These are phyloP conservation scores for Excoecaria agallocha DNA, from an alignment of 345 rosid species.

Conservation along the genomic window DNA sequence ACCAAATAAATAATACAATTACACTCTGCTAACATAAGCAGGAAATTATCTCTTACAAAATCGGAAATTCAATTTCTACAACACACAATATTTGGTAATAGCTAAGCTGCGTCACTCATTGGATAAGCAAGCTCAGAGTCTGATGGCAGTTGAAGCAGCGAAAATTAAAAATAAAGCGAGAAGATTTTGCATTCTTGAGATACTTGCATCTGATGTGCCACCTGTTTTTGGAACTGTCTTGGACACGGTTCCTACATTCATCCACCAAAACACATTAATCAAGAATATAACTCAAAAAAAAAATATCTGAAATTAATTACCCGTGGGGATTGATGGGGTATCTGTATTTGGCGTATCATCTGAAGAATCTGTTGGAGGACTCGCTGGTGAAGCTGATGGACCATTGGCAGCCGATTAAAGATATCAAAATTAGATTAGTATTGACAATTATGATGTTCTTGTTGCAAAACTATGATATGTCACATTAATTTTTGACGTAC, in stretches of 20 bases:
- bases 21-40: slow-evolving; percentile 3
- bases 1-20: slow-evolving; percentile 12
- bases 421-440: neutral
- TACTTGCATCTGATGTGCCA: slow-evolving; percentile 24
- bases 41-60: too few species aligned
- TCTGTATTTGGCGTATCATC: slow-evolving; percentile 13
- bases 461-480: too few species aligned
- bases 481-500: slow-evolving; percentile 7
- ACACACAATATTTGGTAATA: neutral
- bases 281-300: neutral
- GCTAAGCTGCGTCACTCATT: slow-evolving; percentile 23
- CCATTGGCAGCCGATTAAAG: slow-evolving; percentile 6
- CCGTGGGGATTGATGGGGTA: slow-evolving; percentile 19
- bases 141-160: slow-evolving; percentile 4
- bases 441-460: too few species aligned
- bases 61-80: too few species aligned
- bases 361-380: slow-evolving; percentile 32
- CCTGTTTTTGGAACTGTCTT: slow-evolving; percentile 30
- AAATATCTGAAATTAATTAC: slow-evolving; percentile 2
- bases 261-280: neutral
- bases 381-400: slow-evolving; percentile 23
- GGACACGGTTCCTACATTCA: slow-evolving; percentile 36
- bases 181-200: slow-evolving; percentile 10
- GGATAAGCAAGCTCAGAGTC: slow-evolving; percentile 2
- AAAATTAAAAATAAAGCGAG: slow-evolving; percentile 3